Percentiles rank a stretch among this genome's conserved stretches.
Evolutionary conservation across 139 green algal genomes (phyloP).

Genomic region (Micractinium conductrix): DNA sequence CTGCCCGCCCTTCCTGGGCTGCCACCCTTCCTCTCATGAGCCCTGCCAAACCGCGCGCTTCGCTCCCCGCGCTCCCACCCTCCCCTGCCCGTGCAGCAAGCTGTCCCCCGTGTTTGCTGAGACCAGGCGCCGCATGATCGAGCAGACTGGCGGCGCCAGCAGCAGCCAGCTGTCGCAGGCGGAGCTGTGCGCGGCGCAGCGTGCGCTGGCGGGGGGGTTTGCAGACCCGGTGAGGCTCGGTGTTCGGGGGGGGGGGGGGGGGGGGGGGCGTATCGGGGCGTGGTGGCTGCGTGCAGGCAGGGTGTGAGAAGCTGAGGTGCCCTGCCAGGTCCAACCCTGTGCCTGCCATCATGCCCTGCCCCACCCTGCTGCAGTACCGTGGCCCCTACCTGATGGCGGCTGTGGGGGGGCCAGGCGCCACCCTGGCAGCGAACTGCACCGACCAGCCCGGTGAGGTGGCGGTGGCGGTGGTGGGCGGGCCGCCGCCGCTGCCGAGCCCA

Average conservation of each 20-base stretch:
- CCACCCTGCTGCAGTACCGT: too few species aligned
- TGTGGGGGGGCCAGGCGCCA: neutral
- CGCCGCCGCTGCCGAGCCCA: neutral
- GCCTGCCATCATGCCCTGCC: too few species aligned
- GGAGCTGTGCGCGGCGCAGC: slow-evolving; percentile 25
- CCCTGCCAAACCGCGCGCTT: too few species aligned
- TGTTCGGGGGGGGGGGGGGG: too few species aligned
- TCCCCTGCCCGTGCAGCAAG: slow-evolving; percentile 10
- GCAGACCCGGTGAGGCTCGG: too few species aligned
- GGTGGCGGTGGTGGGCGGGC: neutral
- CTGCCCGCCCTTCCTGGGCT: too few species aligned
- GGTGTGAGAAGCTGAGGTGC: too few species aligned
- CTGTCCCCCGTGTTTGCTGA: slow-evolving; percentile 32
- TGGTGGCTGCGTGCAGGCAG: too few species aligned
- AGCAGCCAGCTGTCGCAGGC: neutral
- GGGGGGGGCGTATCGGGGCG: too few species aligned
- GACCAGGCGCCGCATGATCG: slow-evolving; percentile 5
- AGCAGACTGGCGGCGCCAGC: neutral
- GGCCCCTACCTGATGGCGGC: slow-evolving; percentile 1
- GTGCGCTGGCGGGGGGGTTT: neutral
- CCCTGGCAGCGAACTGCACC: slow-evolving; percentile 1
- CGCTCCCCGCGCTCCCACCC: neutral
- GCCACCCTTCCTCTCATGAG: too few species aligned
- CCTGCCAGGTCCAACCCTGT: too few species aligned
- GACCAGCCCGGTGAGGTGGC: neutral